Percentiles rank a stretch among this genome's conserved stretches.
These are phyloP conservation scores for Anthracocystis walkeri DNA, from an alignment of 1,284 basidiomycete genomes.

Conservation along the genomic window DNA sequence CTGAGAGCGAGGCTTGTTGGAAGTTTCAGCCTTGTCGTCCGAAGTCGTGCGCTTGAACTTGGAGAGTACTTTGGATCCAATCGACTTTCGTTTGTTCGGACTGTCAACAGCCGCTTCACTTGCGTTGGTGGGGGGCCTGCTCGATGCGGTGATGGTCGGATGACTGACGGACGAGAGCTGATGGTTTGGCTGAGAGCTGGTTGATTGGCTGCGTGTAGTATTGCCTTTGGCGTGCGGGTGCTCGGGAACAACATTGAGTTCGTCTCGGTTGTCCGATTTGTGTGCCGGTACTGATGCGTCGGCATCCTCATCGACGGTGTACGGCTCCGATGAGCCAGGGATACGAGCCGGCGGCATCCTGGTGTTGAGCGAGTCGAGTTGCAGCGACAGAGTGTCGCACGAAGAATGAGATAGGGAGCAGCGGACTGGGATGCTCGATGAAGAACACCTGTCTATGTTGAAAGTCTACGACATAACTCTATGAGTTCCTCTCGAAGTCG, in stretches of 20 bases:
- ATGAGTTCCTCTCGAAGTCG: not conserved
- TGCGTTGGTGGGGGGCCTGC: not conserved
- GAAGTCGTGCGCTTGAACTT: slow-evolving; percentile 25
- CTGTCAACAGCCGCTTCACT: slow-evolving; percentile 2
- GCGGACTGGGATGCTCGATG: not conserved
- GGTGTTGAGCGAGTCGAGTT: not conserved
- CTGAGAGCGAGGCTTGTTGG: slow-evolving; percentile 8
- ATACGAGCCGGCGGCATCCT: slow-evolving; percentile 2
- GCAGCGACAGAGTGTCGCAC: not conserved
- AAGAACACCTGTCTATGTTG: slow-evolving; percentile 2
- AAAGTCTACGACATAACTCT: slow-evolving; percentile 3
- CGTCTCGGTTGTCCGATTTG: not conserved
- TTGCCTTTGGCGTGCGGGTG: slow-evolving; percentile 24
- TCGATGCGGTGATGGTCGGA: slow-evolving; percentile 7
- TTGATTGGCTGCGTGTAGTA: not conserved
- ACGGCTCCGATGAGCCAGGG: slow-evolving; percentile 36
- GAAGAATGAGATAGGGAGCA: not conserved
- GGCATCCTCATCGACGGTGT: slow-evolving; percentile 6
- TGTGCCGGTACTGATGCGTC: not conserved
- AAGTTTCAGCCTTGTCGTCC: slow-evolving; percentile 9
- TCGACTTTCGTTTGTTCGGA: slow-evolving; percentile 23
- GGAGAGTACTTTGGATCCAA: slow-evolving; percentile 43
- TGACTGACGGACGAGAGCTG: slow-evolving; percentile 14
- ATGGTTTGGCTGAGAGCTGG: not conserved
- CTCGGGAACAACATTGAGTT: slow-evolving; percentile 24